Evolutionary conservation across 805 yeast species (phyloP).

Genomic region (Martiniozyma abietophila): DNA sequence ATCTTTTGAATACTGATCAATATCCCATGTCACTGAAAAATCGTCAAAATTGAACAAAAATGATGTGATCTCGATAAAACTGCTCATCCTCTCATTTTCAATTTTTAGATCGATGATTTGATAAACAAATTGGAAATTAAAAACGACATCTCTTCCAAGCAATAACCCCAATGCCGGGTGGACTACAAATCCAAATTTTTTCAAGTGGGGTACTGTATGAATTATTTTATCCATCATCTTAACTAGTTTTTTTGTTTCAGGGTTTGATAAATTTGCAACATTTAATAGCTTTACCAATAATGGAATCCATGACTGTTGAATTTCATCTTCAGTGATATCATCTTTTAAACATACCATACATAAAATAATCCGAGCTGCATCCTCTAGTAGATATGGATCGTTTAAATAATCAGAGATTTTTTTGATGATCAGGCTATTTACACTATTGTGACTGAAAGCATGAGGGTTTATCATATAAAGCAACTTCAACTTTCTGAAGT

Average conservation of each 20-base stretch:
- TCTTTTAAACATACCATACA: conserved; percentile 11
- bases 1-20: not conserved
- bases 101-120: conserved; percentile 1
- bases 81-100: not conserved
- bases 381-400: conserved; percentile 16
- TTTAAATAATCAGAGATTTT: conserved; percentile 14
- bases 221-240: not conserved
- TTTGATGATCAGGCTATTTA: conserved; percentile 12
- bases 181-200: not conserved
- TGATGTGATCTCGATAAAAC: conserved; percentile 1
- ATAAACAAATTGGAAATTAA: not conserved
- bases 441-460: conserved; percentile 10
- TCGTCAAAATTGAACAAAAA: conserved; percentile 1
- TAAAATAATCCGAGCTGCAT: conserved; percentile 22
- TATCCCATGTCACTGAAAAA: not conserved
- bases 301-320: conserved; percentile 15
- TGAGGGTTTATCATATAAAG: conserved; percentile 23
- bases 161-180: conserved; percentile 2
- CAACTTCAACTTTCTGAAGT: conserved; percentile 31
- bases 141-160: not conserved
- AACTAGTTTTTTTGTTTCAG: not conserved
- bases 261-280: not conserved
- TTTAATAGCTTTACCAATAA: conserved; percentile 10
- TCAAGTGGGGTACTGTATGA: not conserved
- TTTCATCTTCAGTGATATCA: conserved; percentile 3